These are phyloP conservation scores for Fusarium compactum DNA, from an alignment of 2,329 filamentous ascomycete genomes.

Conservation along the genomic window DNA sequence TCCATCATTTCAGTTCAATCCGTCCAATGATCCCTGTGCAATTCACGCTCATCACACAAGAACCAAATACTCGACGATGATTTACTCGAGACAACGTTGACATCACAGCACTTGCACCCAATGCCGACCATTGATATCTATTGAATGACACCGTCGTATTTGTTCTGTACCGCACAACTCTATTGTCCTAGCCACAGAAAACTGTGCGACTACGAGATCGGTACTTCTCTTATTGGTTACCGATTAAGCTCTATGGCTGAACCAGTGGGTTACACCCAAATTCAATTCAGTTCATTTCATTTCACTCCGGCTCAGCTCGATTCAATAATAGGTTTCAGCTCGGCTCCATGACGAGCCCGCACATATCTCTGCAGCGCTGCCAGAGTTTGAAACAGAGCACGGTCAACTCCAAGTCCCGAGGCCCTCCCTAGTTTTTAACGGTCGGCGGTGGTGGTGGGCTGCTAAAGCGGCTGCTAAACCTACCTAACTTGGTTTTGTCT, in stretches of 20 bases:
- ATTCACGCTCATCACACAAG: constrained; percentile 2
- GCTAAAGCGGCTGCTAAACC: constrained; percentile 22
- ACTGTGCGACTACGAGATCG: constrained; percentile 7
- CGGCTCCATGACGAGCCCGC: neutral
- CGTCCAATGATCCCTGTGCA: constrained; percentile 11
- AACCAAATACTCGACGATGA: constrained; percentile 3
- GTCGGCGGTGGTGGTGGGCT: constrained; percentile 8
- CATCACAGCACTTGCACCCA: constrained; percentile 1
- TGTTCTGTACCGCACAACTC: neutral
- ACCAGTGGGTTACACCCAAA: constrained; percentile 14
- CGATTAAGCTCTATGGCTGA: constrained; percentile 5
- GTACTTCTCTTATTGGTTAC: constrained; percentile 26
- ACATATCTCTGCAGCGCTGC: constrained; percentile 2
- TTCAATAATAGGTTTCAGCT: constrained; percentile 1
- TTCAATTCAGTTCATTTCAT: neutral
- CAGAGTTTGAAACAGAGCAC: constrained; percentile 28
- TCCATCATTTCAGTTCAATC: constrained; percentile 12
- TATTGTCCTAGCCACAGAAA: neutral
- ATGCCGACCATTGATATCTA: constrained; percentile 1
- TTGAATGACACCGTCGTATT: constrained; percentile 13
- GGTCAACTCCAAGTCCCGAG: constrained; percentile 24
- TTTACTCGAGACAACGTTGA: constrained; percentile 19
- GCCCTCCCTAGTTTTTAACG: constrained; percentile 7
- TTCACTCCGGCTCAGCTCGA: neutral
- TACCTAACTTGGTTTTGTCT: constrained; percentile 15